Conservation (phyloP, 2,329 filamentous ascomycete species). For the Sporothrix luriei region DNA sequence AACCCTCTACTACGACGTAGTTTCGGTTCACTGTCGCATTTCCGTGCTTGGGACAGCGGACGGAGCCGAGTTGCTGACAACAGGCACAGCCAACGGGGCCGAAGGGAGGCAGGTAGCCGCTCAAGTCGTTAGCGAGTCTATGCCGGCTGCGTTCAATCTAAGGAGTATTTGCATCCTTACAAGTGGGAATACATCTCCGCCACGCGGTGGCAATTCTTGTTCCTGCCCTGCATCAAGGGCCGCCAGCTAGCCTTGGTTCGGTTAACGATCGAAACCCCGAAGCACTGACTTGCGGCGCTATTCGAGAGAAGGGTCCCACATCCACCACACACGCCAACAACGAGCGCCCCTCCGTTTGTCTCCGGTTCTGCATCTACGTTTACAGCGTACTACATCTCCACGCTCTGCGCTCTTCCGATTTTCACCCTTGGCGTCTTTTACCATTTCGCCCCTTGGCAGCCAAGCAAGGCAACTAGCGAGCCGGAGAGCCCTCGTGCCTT, state of each 20-base stretch:
- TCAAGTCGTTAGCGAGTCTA: not conserved
- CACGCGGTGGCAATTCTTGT: conserved; percentile 16
- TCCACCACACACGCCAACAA: conserved; percentile 24
- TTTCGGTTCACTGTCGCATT: not conserved
- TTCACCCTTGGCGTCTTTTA: not conserved
- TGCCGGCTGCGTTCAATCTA: not conserved
- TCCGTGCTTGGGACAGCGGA: conserved; percentile 3
- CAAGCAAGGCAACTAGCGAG: conserved; percentile 11
- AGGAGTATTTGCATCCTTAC: too few species aligned
- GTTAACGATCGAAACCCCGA: conserved; percentile 20
- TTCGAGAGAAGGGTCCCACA: conserved; percentile 32
- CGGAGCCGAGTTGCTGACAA: conserved; percentile 1
- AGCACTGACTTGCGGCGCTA: conserved; percentile 33
- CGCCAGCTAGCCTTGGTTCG: conserved; percentile 20
- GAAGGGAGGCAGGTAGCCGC: not conserved
- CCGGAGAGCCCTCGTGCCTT: conserved; percentile 20
- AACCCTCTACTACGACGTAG: not conserved
- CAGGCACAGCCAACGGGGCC: not conserved
- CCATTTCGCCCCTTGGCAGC: conserved; percentile 22
- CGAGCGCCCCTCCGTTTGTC: conserved; percentile 26
- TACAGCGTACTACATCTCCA: not conserved
- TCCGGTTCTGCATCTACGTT: conserved; percentile 2
- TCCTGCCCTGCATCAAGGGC: conserved; percentile 23
- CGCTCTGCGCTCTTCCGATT: not conserved
- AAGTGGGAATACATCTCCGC: too few species aligned